phyloP scores from a whole-genome alignment of 352 stramenopile species.

The Phytophthora citrophthora region DNA sequence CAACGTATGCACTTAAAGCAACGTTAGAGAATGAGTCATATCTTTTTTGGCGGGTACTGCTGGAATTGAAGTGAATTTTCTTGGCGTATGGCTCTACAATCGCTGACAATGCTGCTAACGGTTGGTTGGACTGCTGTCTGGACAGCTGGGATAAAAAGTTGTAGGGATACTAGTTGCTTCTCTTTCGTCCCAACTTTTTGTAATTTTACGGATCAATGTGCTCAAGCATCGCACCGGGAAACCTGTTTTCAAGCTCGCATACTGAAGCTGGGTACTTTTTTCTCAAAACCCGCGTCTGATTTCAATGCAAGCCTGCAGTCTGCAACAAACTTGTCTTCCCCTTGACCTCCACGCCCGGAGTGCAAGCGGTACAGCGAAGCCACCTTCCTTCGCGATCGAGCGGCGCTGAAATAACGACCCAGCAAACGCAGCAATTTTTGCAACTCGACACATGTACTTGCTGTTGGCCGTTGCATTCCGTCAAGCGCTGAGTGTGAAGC shows the following conservation, averaged over 20 bases:
- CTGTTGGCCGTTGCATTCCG: constrained; percentile 12
- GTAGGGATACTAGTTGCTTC: neutral
- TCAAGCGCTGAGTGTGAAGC: neutral
- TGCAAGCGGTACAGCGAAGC: constrained; percentile 24
- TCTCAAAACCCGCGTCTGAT: constrained; percentile 23
- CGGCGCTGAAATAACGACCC: constrained; percentile 14
- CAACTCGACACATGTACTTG: constrained; percentile 6
- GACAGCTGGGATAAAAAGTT: neutral
- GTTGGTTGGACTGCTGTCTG: neutral
- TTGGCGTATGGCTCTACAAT: neutral
- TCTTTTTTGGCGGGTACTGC: neutral
- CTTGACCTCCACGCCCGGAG: constrained; percentile 14
- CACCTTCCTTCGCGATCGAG: constrained; percentile 16
- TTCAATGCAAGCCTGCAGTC: constrained; percentile 2
- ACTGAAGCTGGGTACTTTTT: constrained; percentile 14
- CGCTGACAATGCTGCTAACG: too few species aligned
- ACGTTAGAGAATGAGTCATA: neutral
- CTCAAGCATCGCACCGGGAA: constrained; percentile 24
- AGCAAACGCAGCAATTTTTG: constrained; percentile 16
- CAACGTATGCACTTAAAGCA: neutral
- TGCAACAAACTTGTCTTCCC: neutral
- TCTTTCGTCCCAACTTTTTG: neutral
- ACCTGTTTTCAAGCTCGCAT: constrained; percentile 4
- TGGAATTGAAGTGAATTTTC: constrained; percentile 1
- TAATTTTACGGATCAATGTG: neutral